Percentiles rank a stretch among this genome's conserved stretches.
phyloP scores from a whole-genome alignment of 345 rosid genomes.

The Euphorbia tirucalli region DNA sequence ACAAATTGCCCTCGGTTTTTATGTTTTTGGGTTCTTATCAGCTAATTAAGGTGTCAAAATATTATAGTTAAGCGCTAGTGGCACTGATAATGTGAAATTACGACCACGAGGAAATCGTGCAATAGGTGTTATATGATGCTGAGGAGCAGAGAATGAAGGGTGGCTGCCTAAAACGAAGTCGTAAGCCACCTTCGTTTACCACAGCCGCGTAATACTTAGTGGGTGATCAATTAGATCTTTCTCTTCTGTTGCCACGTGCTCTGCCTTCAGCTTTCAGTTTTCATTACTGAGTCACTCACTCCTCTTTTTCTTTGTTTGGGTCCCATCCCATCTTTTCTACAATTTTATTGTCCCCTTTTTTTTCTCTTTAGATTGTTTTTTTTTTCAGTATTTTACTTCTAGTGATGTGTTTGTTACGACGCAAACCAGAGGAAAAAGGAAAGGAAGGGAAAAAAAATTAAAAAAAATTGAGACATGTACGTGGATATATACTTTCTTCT shows the following conservation, averaged over 20 bases:
- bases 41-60: not conserved
- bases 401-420: too few species aligned
- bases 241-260: not conserved
- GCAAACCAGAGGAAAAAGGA: too few species aligned
- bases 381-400: too few species aligned
- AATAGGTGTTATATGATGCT: not conserved
- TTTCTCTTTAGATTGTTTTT: not conserved
- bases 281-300: not conserved
- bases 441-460: too few species aligned
- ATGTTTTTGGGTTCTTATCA: not conserved
- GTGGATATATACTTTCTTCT: too few species aligned
- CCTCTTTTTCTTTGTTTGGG: conserved; percentile 1
- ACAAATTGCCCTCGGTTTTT: not conserved
- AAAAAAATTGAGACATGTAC: too few species aligned
- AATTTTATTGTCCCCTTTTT: too few species aligned
- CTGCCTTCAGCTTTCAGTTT: not conserved
- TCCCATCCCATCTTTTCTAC: conserved; percentile 3
- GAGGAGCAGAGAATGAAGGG: not conserved
- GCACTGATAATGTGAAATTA: too few species aligned
- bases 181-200: not conserved
- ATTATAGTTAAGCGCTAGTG: not conserved
- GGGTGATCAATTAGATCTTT: not conserved
- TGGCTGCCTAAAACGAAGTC: not conserved
- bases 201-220: not conserved
- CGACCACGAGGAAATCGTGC: conserved; percentile 15